Evolutionary conservation across 1,284 basidiomycete species (phyloP).

Genomic region (Ustilago nuda): DNA sequence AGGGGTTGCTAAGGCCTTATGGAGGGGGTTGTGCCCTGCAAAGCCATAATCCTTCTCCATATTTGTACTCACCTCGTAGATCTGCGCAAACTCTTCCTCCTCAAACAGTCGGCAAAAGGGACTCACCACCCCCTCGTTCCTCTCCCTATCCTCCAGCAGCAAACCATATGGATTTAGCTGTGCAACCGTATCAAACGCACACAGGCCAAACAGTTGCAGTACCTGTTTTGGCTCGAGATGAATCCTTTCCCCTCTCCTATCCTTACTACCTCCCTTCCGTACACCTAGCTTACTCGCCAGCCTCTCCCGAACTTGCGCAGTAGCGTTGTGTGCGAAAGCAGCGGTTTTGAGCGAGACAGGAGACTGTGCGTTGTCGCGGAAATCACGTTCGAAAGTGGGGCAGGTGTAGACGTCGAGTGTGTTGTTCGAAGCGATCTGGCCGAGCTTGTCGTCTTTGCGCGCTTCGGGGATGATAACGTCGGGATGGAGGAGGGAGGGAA

Average conservation of each 20-base stretch:
- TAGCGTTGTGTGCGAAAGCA: conserved; percentile 31
- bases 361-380: conserved; percentile 38
- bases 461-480: conserved; percentile 50
- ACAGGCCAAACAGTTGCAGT: conserved; percentile 44
- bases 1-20: conserved; percentile 33
- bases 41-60: conserved; percentile 46
- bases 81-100: conserved; percentile 21
- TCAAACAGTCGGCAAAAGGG: conserved; percentile 38
- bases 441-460: conserved; percentile 36
- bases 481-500: conserved; percentile 32
- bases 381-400: conserved; percentile 29
- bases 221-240: conserved; percentile 31
- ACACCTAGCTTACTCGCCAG: conserved; percentile 32
- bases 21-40: conserved; percentile 30
- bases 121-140: conserved; percentile 28
- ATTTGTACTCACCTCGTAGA: conserved; percentile 39
- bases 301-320: conserved; percentile 15
- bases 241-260: conserved; percentile 28
- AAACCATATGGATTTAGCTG: conserved; percentile 40
- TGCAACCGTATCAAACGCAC: conserved; percentile 49
- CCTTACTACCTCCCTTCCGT: conserved; percentile 25
- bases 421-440: conserved; percentile 37
- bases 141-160: conserved; percentile 8
- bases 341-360: conserved; percentile 19
- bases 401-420: conserved; percentile 54